Conservation (phyloP, 202 grass and related monocot species). For the Musa balbisiana region DNA sequence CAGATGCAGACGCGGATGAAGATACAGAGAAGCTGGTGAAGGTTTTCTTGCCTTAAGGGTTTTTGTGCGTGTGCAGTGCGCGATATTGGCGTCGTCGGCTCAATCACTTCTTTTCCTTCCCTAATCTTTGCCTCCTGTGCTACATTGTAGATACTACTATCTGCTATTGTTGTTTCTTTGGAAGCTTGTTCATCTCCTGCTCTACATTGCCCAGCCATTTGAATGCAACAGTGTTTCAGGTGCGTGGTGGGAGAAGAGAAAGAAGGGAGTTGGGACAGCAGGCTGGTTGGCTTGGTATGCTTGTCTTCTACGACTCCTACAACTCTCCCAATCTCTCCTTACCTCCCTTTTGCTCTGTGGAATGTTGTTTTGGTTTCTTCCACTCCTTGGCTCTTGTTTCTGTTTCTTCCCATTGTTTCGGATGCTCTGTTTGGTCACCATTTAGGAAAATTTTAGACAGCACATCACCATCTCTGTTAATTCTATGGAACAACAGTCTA, state of each 20-base stretch:
- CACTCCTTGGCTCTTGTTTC: not conserved
- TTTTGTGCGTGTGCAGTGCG: not conserved
- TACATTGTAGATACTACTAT: not conserved
- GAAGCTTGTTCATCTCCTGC: not conserved
- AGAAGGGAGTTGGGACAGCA: too few relatives aligned
- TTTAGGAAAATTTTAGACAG: too few relatives aligned
- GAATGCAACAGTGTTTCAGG: not conserved
- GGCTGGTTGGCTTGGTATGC: too few relatives aligned
- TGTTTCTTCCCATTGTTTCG: not conserved
- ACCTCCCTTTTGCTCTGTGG: too few relatives aligned
- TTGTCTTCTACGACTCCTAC: too few relatives aligned
- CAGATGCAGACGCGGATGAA: not conserved
- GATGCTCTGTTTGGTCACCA: too few relatives aligned
- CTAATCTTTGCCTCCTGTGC: too few relatives aligned
- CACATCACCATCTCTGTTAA: too few relatives aligned
- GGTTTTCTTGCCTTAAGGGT: not conserved
- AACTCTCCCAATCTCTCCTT: too few relatives aligned
- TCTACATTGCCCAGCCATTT: not conserved
- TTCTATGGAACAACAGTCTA: too few relatives aligned
- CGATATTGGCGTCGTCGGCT: conserved; percentile 7
- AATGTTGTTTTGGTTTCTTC: too few relatives aligned
- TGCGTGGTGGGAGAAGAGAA: not conserved
- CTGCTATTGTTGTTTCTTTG: not conserved
- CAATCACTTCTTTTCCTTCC: not conserved
- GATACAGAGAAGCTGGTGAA: not conserved